Evolutionary conservation across 75 land plant genomes (phyloP), one percentile per base, ranked within the genome.

Genomic region (Pinus albicaulis): DNA sequence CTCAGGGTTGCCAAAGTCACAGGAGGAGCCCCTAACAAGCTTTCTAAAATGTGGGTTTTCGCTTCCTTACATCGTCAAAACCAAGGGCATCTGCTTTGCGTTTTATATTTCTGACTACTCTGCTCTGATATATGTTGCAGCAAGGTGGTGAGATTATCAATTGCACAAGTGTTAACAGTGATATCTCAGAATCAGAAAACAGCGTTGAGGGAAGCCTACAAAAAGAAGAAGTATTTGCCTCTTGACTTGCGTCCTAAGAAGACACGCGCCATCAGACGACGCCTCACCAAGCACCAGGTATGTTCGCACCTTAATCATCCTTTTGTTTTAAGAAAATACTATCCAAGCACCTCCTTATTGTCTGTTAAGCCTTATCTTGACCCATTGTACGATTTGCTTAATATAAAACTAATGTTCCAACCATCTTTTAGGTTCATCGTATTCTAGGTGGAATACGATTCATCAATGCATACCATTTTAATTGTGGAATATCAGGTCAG

Each of bases 11-110:
- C 89, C 57, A 88, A 88, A 77, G 89, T 88, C 74, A 86, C 89
- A 69, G 85, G 89, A 48, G 89, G 89, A 28, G 88, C 89, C 58
- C 88, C 88, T 12, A 87, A 87, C 84, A 87, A 87, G 88, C 81
- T 87, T 66, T 88, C 89, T 38, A 88, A 88, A 72, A 88, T 88
- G 84, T 79, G 13, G 15, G 68, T 64, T 22, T 64, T 64, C 2
- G 61, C 20, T 59, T 20, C n/a, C 60, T 59, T 20, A 0, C 8
- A 19, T 20, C n/a, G 20, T 59, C 23, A 20, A 20, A 5, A 19
- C 20, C 23, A 59, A 8, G 23, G 61, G 20, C 61, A 20, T 59
- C 23, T 59, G 61, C 22, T 59, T 20, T 59, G 5, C 61, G 12
- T 22, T 20, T 19, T 22, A 20, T 59, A 20, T 59, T 5, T 59